A percentile compares a stretch with the other conserved stretches of the same genome.
These are phyloP conservation scores for Trametes maxima DNA, from an alignment of 768 basidiomycete species.

Conservation along the genomic window DNA sequence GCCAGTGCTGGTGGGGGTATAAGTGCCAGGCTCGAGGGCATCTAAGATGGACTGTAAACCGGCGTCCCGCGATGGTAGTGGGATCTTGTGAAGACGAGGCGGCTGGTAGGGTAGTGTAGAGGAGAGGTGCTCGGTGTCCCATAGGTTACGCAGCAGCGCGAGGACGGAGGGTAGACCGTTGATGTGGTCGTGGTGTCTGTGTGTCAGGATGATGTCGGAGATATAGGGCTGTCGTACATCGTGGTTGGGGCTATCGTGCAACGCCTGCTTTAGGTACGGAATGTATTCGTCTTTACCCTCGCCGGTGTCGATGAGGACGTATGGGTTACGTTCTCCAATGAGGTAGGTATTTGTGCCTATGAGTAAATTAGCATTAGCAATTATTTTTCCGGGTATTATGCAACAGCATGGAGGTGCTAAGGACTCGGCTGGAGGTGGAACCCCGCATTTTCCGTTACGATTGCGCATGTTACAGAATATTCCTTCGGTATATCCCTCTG, in stretches of 20 bases:
- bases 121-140: conserved; percentile 51
- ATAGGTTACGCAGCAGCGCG: conserved; percentile 60
- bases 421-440: no score
- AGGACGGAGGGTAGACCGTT: conserved; percentile 77
- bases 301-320: conserved; percentile 81
- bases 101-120: conserved; percentile 50
- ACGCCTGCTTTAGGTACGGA: conserved; percentile 61
- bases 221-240: conserved; percentile 55
- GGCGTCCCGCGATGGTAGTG: conserved; percentile 40
- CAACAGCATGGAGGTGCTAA: background rate
- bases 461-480: no score
- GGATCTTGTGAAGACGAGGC: conserved; percentile 79
- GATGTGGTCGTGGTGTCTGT: conserved; percentile 88
- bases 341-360: conserved; percentile 91
- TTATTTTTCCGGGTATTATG: background rate
- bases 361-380: background rate
- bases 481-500: background rate
- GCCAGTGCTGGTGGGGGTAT: conserved; percentile 46
- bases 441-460: no score
- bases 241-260: conserved; percentile 43
- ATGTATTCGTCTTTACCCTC: conserved; percentile 73
- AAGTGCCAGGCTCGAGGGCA: conserved; percentile 45
- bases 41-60: conserved; percentile 44
- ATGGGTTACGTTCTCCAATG: conserved; percentile 68
- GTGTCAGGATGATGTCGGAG: conserved; percentile 90